These are phyloP conservation scores for Fusarium papillatum DNA, from an alignment of 2,329 filamentous ascomycete species.

Conservation along the genomic window DNA sequence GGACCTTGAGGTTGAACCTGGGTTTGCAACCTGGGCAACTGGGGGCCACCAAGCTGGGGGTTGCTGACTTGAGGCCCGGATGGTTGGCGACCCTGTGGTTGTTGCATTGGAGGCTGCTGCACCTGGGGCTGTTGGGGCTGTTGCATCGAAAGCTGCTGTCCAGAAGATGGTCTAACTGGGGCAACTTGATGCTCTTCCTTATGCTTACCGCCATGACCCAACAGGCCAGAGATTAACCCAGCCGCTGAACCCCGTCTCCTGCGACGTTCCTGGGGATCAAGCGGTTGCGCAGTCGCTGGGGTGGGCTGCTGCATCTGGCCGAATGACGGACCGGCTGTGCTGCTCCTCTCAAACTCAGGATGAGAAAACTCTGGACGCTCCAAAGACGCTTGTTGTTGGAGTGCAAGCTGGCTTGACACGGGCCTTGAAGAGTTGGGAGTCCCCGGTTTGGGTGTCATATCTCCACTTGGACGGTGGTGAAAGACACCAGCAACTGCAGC, in stretches of 20 bases:
- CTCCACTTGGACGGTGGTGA: slow-evolving; percentile 42
- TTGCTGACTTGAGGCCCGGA: slow-evolving; percentile 15
- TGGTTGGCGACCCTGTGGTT: slow-evolving; percentile 6
- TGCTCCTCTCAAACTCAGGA: slow-evolving; percentile 37
- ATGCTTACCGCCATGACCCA: slow-evolving; percentile 43
- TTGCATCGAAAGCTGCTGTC: slow-evolving; percentile 28
- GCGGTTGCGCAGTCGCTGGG: slow-evolving; percentile 4
- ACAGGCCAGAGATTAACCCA: slow-evolving; percentile 46
- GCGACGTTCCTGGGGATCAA: slow-evolving; percentile 35
- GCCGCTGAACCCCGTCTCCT: slow-evolving; percentile 47
- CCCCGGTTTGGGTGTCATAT: slow-evolving; percentile 29
- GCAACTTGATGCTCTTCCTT: slow-evolving; percentile 25
- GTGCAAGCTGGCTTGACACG: slow-evolving; percentile 26
- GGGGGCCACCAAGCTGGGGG: slow-evolving; percentile 4
- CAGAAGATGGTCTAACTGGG: slow-evolving; percentile 4
- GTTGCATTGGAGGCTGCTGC: slow-evolving; percentile 26
- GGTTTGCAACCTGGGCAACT: slow-evolving; percentile 1
- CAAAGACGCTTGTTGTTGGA: slow-evolving; percentile 24
- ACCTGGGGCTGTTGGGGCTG: slow-evolving; percentile 19
- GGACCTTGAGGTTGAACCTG: slow-evolving; percentile 10
- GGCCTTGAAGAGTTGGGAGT: slow-evolving; percentile 36
- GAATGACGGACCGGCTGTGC: slow-evolving; percentile 38
- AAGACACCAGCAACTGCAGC: slow-evolving; percentile 47
- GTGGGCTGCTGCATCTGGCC: slow-evolving; percentile 27
- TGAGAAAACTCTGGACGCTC: slow-evolving; percentile 29